A percentile compares a stretch with the other conserved stretches of the same genome.
Conservation (phyloP, 2,329 filamentous ascomycete species). For the Podosphaera fusca region DNA sequence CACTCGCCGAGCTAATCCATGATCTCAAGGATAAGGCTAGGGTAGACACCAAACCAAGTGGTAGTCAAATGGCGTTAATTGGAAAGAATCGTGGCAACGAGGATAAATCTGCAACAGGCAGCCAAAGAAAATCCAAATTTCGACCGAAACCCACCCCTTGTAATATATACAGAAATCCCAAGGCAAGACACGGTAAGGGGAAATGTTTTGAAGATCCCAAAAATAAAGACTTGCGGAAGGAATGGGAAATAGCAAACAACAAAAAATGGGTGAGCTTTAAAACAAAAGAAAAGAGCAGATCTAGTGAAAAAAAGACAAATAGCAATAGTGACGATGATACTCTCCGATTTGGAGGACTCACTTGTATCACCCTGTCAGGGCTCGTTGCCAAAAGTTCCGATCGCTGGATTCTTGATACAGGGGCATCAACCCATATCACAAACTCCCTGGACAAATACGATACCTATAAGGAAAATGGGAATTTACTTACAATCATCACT, state of each 20-base stretch:
- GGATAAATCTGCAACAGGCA: background rate
- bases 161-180: background rate
- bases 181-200: background rate
- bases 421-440: background rate
- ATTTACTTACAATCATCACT: background rate
- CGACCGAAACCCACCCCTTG: background rate
- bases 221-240: background rate
- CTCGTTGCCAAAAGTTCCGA: background rate
- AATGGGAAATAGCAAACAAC: background rate
- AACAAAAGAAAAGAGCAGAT: background rate
- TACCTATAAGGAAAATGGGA: background rate
- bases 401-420: background rate
- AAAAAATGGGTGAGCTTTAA: background rate
- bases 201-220: conserved; percentile 1
- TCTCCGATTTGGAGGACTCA: background rate
- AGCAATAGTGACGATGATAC: background rate
- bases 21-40: background rate
- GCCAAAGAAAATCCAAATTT: background rate
- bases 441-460: background rate
- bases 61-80: background rate
- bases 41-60: background rate
- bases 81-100: background rate
- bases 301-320: background rate
- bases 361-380: background rate
- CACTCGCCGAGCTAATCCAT: background rate